These are phyloP conservation scores for Pisolithus orientalis DNA, from an alignment of 768 basidiomycete genomes.

Conservation along the genomic window DNA sequence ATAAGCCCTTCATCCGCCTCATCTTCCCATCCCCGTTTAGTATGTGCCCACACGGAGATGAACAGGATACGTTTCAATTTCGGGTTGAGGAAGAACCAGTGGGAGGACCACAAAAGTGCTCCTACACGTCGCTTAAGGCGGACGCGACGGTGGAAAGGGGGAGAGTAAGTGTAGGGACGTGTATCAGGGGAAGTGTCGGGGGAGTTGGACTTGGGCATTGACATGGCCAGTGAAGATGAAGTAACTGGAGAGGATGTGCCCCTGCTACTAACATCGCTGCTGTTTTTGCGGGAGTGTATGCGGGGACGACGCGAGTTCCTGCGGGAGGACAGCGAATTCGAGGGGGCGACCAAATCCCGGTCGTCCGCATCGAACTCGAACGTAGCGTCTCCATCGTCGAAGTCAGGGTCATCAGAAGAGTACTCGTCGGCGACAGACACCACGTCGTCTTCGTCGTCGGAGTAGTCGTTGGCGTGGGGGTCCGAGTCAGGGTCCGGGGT, in stretches of 20 bases:
- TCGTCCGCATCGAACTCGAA: conserved; percentile 83
- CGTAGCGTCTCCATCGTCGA: conserved; percentile 43
- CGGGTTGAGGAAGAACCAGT: conserved; percentile 95
- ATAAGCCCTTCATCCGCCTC: conserved; percentile 33
- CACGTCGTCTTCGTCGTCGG: conserved; percentile 73
- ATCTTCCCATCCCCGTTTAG: conserved; percentile 48
- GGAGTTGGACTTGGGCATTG: too few species aligned
- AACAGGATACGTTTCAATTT: conserved; percentile 91
- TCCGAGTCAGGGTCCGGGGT: conserved; percentile 90
- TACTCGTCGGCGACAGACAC: conserved; percentile 62
- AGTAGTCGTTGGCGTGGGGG: conserved; percentile 82
- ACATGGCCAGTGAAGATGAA: conserved; percentile 10
- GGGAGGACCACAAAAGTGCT: conserved; percentile 89
- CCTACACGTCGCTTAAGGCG: conserved; percentile 56
- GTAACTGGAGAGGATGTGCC: conserved; percentile 7
- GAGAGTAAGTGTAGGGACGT: not conserved
- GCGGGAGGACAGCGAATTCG: conserved; percentile 7
- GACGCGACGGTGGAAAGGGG: conserved; percentile 33
- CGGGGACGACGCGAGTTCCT: conserved; percentile 4
- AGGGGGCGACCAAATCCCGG: conserved; percentile 44
- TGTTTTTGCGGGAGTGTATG: conserved; percentile 22
- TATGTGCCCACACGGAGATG: conserved; percentile 86
- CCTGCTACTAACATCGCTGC: conserved; percentile 30
- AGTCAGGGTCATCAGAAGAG: conserved; percentile 66
- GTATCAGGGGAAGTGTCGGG: not conserved